Evolutionary conservation across 202 grass and related monocot species (phyloP).

Genomic region (Carex sylvatica): DNA sequence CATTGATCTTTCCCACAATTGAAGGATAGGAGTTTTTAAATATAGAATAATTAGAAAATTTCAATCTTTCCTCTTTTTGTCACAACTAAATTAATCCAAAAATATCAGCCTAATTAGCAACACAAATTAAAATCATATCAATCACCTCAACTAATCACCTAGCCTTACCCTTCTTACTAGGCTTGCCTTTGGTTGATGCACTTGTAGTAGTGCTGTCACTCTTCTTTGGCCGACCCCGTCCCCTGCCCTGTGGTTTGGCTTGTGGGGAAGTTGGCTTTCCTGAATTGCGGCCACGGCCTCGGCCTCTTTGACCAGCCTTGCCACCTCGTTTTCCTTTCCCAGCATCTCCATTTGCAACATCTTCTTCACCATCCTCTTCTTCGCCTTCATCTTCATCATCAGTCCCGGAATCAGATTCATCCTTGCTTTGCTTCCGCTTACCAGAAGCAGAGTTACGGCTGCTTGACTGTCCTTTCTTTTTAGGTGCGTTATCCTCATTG

Average conservation of each 20-base stretch:
- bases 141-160: constrained; percentile 8
- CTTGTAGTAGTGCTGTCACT: constrained; percentile 12
- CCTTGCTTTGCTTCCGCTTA: constrained; percentile 21
- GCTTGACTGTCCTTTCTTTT: constrained; percentile 17
- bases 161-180: constrained; percentile 17
- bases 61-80: constrained; percentile 9
- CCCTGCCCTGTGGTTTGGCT: constrained; percentile 19
- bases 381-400: constrained; percentile 14
- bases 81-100: not conserved
- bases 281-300: not conserved
- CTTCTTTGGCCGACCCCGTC: constrained; percentile 26
- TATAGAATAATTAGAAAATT: not conserved
- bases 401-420: constrained; percentile 14
- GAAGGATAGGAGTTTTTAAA: no score
- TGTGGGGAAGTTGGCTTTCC: constrained; percentile 1
- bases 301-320: constrained; percentile 20
- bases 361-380: constrained; percentile 6
- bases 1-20: no score
- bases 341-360: not conserved
- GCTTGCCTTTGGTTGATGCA: not conserved
- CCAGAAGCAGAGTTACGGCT: constrained; percentile 10
- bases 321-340: constrained; percentile 7
- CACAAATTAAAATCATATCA: not conserved
- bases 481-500: not conserved
- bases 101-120: constrained; percentile 25